phyloP scores from a whole-genome alignment of 106 monocot genomes.

The Dendrobium nobile region DNA sequence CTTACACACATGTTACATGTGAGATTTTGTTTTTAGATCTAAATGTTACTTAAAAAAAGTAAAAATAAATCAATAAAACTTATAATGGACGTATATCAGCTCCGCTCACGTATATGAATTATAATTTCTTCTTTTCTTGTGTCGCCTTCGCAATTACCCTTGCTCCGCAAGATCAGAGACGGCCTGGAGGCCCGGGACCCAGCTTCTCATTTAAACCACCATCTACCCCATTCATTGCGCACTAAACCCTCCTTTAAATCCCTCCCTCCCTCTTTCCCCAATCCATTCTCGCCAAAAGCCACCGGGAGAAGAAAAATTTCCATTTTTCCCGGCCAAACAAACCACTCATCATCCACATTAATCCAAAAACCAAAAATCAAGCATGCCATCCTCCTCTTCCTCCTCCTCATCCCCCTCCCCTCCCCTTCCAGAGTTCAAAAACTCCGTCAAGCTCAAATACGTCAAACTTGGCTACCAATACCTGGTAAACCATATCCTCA shows the following conservation, averaged over 20 bases:
- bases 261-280: background rate
- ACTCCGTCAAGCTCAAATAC: slow-evolving; percentile 28
- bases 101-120: too few relatives aligned
- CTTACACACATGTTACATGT: too few relatives aligned
- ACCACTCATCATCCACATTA: background rate
- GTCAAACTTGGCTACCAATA: slow-evolving; percentile 24
- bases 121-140: too few relatives aligned
- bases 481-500: slow-evolving; percentile 31
- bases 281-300: background rate
- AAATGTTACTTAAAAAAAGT: too few relatives aligned
- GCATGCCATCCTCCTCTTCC: background rate
- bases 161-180: too few relatives aligned
- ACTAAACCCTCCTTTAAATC: slow-evolving; percentile 1
- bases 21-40: too few relatives aligned
- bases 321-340: background rate
- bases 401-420: background rate
- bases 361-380: background rate
- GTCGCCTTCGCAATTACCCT: background rate
- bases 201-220: slow-evolving; percentile 1
- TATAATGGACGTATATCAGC: too few relatives aligned
- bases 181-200: background rate
- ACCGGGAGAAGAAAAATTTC: background rate
- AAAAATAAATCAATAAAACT: too few relatives aligned
- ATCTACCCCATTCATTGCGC: slow-evolving; percentile 24
- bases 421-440: slow-evolving; percentile 14